Base-by-base conservation (phyloP, 2,329 filamentous ascomycete species). In the Fusarium caatingaense region DNA sequence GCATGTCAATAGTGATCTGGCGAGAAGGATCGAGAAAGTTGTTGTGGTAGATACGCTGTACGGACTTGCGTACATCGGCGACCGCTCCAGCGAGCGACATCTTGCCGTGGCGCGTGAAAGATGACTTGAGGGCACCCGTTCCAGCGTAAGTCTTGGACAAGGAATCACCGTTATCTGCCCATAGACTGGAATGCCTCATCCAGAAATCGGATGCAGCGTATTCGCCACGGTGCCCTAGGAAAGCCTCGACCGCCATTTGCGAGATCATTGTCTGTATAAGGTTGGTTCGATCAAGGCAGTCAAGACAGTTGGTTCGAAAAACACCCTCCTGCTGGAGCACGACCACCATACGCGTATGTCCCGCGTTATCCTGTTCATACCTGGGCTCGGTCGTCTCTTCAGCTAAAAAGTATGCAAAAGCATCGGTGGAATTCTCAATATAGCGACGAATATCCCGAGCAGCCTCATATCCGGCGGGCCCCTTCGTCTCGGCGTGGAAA, bases 91-190 rank as follows among this genome's bases (percentile, higher is more conserved):
- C 93, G 25, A 98, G 80, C 13, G 94, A 97, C 93, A 97, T 98
- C 80, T 98, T 98, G 34, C 96, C 96, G 76, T 92, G 90, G 60
- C 96, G 88, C 3, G 96, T 99, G 74, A 97, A 98, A 0, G 94
- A 98, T 4, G 94, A 94, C 79, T 98, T 99, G 46, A 99, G 83
- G 18, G 96, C 96, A 7, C 96, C 96, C 6, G 96, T 99, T 25
- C 96, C 96, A 11, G 96, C 96, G 78, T 99, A 99, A 27, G 98
- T 98, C 76, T 93, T 93, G 15, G 94, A 98, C 49, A 99, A 81
- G 8, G 92, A 92, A 82, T 99, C 96, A 23, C 96, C 96, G 76
- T 98, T 98, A 79, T 99, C 96, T 34, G 96, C 96, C 96, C 96
- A 99, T 2, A 99, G 85, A 65, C 90, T 96, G 11, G 93, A 94